Evolutionary conservation across 2,329 filamentous ascomycete genomes (phyloP), one percentile per base, ranked within the genome.

Genomic region (Onygenales sp.): DNA sequence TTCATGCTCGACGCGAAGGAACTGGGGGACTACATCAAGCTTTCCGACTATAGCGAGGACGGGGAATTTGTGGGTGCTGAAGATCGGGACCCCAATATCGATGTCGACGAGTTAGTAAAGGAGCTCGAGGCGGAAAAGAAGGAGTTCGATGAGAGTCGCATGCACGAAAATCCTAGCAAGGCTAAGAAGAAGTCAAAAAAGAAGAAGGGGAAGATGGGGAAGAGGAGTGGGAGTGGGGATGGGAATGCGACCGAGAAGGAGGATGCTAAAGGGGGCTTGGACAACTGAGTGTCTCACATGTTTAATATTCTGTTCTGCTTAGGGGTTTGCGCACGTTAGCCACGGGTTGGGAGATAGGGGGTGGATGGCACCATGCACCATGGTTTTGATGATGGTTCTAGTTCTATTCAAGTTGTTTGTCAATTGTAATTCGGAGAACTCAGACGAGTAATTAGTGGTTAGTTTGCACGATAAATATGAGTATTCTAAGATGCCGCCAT

Each of bases 1-100:
- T 61, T 60, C 50, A 63, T 63, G 59, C 27, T 53, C 7, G 44
- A 33, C 1, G 54, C 56, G 4, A 17, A 48, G 8, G 43, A 53
- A 4, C 47, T 49, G 39, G 47, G 47, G 6, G 47, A 41, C 31
- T 49, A 49, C 32, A 41, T 49, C n/a, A 49, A 49, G 21, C 35
- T 49, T 49, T 49, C 47, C 9, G 47, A 27, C 50, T 33, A 58
- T 57, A 39, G 61, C 58, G 38, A 42, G 57, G 14, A 2, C 7
- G 43, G 14, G 9, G 31, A 32, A 10, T 41, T n/a, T 11, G 33
- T 13, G 38, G 7, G 13, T 31, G 10, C 27, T 41, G 2, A 4
- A n/a, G 21, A 45, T 21, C 10, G 21, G 5, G 21, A 36, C 2
- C 5, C 42, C 8, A 14, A 11, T 3, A 39, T 52, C 32, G 50